These are phyloP conservation scores for Penstemon barbatus DNA, from an alignment of 257 asterid genomes.

Conservation along the genomic window DNA sequence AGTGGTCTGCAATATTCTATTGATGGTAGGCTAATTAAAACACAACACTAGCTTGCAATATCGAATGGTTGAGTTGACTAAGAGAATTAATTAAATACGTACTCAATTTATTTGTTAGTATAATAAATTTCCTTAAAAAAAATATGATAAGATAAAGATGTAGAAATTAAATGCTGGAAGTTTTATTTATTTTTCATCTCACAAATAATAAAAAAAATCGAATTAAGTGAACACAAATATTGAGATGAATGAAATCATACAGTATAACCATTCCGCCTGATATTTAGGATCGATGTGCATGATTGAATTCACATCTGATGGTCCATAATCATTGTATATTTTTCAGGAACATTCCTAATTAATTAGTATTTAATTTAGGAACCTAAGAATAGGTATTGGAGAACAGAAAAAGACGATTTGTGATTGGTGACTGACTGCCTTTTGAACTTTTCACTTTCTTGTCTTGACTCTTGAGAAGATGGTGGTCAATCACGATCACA, in stretches of 20 bases:
- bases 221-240: too few species aligned
- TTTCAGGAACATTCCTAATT: not conserved
- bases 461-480: not conserved
- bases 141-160: too few species aligned
- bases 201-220: too few species aligned
- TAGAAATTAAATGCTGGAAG: too few species aligned
- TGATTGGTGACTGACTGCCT: too few species aligned
- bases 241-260: too few species aligned
- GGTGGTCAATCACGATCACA: not conserved
- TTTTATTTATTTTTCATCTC: too few species aligned
- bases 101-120: not conserved
- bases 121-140: too few species aligned
- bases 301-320: not conserved
- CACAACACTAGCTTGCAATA: not conserved
- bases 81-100: not conserved
- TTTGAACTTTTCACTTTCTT: not conserved
- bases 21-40: not conserved
- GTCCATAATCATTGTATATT: not conserved
- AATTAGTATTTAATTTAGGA: not conserved
- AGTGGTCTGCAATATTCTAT: conserved; percentile 2
- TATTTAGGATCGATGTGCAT: too few species aligned
- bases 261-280: too few species aligned
- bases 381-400: not conserved
- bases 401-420: not conserved
- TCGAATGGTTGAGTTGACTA: not conserved